phyloP scores from a whole-genome alignment of 1,284 basidiomycete genomes.

The Boletus smithii region DNA sequence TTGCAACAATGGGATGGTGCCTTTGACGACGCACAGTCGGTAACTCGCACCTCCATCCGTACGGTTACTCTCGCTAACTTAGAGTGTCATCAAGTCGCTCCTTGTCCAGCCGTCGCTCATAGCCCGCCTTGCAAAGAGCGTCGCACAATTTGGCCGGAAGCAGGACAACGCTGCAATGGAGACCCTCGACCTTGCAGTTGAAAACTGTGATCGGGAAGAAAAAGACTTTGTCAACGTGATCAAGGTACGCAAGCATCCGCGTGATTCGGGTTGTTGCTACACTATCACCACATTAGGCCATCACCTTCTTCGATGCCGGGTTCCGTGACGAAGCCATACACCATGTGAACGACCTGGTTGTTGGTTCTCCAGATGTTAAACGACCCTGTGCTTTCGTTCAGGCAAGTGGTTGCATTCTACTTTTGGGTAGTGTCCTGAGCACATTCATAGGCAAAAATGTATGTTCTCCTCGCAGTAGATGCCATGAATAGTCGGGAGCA shows the following conservation, averaged over 20 bases:
- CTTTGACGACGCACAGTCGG: constrained; percentile 16
- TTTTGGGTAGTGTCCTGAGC: not conserved
- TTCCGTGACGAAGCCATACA: constrained; percentile 6
- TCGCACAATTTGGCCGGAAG: not conserved
- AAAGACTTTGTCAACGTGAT: constrained; percentile 12
- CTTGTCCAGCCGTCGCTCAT: constrained; percentile 4
- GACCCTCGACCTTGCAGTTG: constrained; percentile 6
- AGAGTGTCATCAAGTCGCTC: constrained; percentile 10
- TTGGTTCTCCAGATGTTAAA: constrained; percentile 1
- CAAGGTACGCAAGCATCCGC: constrained; percentile 13
- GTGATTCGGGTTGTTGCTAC: not conserved
- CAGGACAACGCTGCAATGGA: constrained; percentile 1
- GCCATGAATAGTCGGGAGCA: constrained; percentile 2
- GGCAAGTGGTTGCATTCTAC: constrained; percentile 5
- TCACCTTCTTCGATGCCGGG: constrained; percentile 13
- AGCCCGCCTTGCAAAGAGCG: constrained; percentile 11
- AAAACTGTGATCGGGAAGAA: constrained; percentile 3
- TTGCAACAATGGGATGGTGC: constrained; percentile 11
- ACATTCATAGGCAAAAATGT: constrained; percentile 18
- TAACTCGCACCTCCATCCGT: not conserved
- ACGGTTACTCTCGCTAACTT: not conserved
- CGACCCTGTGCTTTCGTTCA: constrained; percentile 10
- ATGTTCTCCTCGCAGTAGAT: constrained; percentile 9
- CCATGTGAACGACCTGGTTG: not conserved
- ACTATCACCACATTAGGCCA: constrained; percentile 6